Conservation (phyloP, 768 basidiomycete genomes). For the button mushroom (Agaricus bisporus) region DNA sequence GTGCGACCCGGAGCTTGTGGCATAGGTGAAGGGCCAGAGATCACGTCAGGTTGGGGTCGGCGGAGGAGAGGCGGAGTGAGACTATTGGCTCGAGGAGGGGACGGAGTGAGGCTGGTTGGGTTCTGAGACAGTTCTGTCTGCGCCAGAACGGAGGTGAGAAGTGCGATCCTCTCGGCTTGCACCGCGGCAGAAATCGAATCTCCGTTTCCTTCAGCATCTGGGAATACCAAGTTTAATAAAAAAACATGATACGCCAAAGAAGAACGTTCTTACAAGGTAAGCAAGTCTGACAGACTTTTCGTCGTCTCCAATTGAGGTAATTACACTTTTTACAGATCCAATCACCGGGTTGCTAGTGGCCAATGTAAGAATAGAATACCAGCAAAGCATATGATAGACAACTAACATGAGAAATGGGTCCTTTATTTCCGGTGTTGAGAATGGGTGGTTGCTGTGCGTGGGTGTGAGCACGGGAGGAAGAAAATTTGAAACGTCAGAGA, state of each 20-base stretch:
- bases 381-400: slow-evolving; percentile 21
- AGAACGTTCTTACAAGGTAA: slow-evolving; percentile 56
- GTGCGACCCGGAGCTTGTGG: slow-evolving; percentile 14
- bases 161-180: slow-evolving; percentile 77
- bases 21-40: slow-evolving; percentile 20
- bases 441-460: slow-evolving; percentile 69
- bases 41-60: slow-evolving; percentile 27
- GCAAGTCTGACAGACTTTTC: slow-evolving; percentile 89
- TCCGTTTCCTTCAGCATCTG: slow-evolving; percentile 84
- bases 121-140: slow-evolving; percentile 36
- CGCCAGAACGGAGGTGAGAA: slow-evolving; percentile 68
- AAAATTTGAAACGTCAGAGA: neutral
- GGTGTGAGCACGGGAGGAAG: neutral
- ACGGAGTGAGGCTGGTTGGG: slow-evolving; percentile 12
- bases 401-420: slow-evolving; percentile 77
- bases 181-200: slow-evolving; percentile 83
- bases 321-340: slow-evolving; percentile 83
- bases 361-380: slow-evolving; percentile 13
- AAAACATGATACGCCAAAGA: slow-evolving; percentile 3
- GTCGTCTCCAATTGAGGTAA: slow-evolving; percentile 81
- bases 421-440: slow-evolving; percentile 83
- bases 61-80: slow-evolving; percentile 40
- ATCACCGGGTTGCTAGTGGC: slow-evolving; percentile 60
- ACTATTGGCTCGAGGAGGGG: slow-evolving; percentile 35
- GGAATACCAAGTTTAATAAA: neutral